Base-by-base conservation (phyloP, 176 grass and related monocot species). In the Secale cereale region DNA sequence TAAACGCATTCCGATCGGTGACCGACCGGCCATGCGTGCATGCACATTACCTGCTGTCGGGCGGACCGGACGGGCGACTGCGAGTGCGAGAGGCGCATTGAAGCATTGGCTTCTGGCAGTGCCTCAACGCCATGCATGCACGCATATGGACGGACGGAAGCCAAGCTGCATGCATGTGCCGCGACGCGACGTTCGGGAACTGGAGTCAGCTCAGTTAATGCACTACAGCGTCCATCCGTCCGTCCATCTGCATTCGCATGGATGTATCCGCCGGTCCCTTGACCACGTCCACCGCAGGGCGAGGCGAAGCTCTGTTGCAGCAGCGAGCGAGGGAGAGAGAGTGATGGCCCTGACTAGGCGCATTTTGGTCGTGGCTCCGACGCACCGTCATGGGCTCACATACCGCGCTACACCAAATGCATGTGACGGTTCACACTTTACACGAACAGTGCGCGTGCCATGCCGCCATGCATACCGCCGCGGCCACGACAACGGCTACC, bases 1-100 rank as follows among this genome's bases (percentile, higher is more conserved):
- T 30, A 0, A 48, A 43, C 23, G 15, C 35, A 41, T 41, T 65
- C 19, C 37, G 5, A 54, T 36, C 75, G 39, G 20, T 32, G 30
- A 83, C 74, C 56, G 56, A 83, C 65, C 56, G 50, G 36, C 74
- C 65, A 8, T 59, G 43, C 71, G 41, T 74, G 71, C 40, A 17
- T 50, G 41, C 71, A 74, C 71, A 33, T 65, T 63, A 78, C 74
- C 19, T 54, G 87, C 81, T 79, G 87, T 74, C 87, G 12, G 86
- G 41, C 40, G 57, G 52, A 22, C 52, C 52, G 46, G 15, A 50
- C 46, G 5, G 5, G 46, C 46, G 46, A 52, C 74, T 15, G 61
- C 17, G 7, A 32, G 19, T 8, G 61, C 73, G 29, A 9, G 56
- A 14, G 11, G 37, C 19, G 68, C 82, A 85, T 76, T 85, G 13